A percentile compares a stretch with the other conserved stretches of the same genome.
Evolutionary conservation across 2,329 filamentous ascomycete species (phyloP).

Genomic region (Alternaria solani): DNA sequence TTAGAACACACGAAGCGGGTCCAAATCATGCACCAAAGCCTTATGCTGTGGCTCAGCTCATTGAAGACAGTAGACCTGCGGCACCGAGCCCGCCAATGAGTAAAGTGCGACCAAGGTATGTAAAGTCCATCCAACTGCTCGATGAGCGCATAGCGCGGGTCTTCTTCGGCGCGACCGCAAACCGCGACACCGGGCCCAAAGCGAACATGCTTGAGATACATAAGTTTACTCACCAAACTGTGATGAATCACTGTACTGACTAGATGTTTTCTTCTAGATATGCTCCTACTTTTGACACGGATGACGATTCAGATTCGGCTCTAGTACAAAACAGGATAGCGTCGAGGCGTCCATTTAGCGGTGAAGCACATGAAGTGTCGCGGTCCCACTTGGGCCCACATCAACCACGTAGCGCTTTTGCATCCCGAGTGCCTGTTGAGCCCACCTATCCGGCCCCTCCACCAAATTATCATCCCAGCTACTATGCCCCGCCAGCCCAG

Average conservation of each 20-base stretch:
- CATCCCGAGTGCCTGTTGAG: constrained; percentile 48
- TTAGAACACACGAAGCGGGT: constrained; percentile 25
- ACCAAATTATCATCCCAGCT: constrained; percentile 62
- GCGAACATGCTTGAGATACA: constrained; percentile 4
- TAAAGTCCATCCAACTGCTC: constrained; percentile 5
- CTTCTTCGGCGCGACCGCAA: constrained; percentile 4
- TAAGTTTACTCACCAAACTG: constrained; percentile 1
- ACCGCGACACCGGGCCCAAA: constrained; percentile 1
- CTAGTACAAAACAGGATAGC: constrained; percentile 33
- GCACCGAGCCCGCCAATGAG: constrained; percentile 47
- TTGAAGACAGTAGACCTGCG: constrained; percentile 45
- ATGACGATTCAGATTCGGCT: constrained; percentile 44
- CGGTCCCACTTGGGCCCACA: constrained; percentile 35
- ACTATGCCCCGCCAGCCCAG: constrained; percentile 44
- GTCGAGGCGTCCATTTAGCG: constrained; percentile 37
- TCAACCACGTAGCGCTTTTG: constrained; percentile 44
- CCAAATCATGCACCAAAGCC: constrained; percentile 23
- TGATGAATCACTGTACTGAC: constrained; percentile 11
- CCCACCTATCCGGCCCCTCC: constrained; percentile 61
- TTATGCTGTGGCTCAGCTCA: constrained; percentile 26
- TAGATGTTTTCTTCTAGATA: constrained; percentile 26
- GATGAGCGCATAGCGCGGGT: neutral
- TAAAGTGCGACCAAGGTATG: constrained; percentile 34
- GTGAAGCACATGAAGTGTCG: constrained; percentile 41
- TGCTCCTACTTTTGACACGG: constrained; percentile 42